These are phyloP conservation scores for Verticillium zaregamsianum DNA, from an alignment of 2,329 filamentous ascomycete genomes.

Conservation along the genomic window DNA sequence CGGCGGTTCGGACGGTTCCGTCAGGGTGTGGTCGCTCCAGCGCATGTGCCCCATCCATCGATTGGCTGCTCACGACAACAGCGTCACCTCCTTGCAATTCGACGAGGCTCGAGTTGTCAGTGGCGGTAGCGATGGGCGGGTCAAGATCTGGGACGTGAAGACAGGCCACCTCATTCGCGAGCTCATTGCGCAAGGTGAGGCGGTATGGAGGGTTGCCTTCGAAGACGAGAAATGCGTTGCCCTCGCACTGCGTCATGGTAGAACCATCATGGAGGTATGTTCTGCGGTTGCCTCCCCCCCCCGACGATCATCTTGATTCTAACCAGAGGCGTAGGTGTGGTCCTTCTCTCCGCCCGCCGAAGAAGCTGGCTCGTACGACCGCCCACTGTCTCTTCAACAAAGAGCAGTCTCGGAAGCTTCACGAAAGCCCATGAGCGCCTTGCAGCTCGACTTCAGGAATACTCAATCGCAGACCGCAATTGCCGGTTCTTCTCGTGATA, in stretches of 20 bases:
- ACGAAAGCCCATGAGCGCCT: constrained; percentile 47
- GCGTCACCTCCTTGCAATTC: constrained; percentile 95
- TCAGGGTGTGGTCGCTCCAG: constrained; percentile 91
- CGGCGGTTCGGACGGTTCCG: constrained; percentile 91
- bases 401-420: constrained; percentile 35
- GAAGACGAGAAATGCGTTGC: constrained; percentile 98
- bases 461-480: constrained; percentile 21
- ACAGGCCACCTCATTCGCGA: constrained; percentile 88
- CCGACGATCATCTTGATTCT: neutral
- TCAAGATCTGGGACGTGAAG: constrained; percentile 97
- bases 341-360: constrained; percentile 81
- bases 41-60: constrained; percentile 90
- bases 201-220: constrained; percentile 96
- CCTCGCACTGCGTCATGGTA: constrained; percentile 77
- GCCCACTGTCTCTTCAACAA: constrained; percentile 45
- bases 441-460: constrained; percentile 38
- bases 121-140: constrained; percentile 92
- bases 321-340: constrained; percentile 65
- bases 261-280: constrained; percentile 96
- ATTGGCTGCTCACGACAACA: constrained; percentile 95
- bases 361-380: constrained; percentile 51
- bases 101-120: constrained; percentile 94
- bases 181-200: constrained; percentile 85
- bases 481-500: constrained; percentile 26
- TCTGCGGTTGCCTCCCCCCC: neutral